Evolutionary conservation across 179 eudicot species (phyloP).

Genomic region (Drosera spatulata): DNA sequence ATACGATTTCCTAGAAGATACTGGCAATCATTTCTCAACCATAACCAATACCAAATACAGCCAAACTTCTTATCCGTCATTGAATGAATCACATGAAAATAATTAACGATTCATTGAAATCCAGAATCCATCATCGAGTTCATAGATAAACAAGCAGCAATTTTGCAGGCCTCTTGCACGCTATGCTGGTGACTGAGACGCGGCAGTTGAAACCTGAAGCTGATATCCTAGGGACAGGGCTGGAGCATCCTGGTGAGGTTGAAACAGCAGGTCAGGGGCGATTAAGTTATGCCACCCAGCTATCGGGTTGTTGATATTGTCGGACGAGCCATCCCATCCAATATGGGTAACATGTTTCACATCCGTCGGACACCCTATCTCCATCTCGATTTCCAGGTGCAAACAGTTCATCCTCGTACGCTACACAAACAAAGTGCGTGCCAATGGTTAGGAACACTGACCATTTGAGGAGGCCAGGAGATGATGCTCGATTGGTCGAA

Average conservation of each 20-base stretch:
- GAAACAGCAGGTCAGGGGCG: conserved; percentile 14
- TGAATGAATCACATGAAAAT: too few relatives aligned
- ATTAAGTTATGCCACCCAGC: conserved; percentile 46
- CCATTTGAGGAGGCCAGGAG: not conserved
- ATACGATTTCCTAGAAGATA: too few relatives aligned
- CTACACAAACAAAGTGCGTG: conserved; percentile 16
- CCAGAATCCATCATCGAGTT: too few relatives aligned
- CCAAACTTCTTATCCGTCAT: too few relatives aligned
- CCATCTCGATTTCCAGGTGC: conserved; percentile 58
- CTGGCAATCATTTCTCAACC: too few relatives aligned
- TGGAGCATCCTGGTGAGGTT: not conserved
- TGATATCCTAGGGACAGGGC: not conserved
- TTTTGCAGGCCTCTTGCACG: too few relatives aligned
- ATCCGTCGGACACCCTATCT: conserved; percentile 91
- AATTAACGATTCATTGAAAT: too few relatives aligned
- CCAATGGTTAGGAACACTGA: not conserved
- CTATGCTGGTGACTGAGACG: not conserved
- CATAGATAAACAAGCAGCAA: too few relatives aligned
- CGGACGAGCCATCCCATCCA: conserved; percentile 71
- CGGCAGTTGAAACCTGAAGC: not conserved
- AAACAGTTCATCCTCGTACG: conserved; percentile 63
- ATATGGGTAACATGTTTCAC: conserved; percentile 92
- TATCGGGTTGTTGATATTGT: conserved; percentile 22
- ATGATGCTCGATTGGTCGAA: not conserved
- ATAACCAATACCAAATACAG: too few relatives aligned